Base-by-base conservation (phyloP, 257 asterid species). In the Perilla frutescens region DNA sequence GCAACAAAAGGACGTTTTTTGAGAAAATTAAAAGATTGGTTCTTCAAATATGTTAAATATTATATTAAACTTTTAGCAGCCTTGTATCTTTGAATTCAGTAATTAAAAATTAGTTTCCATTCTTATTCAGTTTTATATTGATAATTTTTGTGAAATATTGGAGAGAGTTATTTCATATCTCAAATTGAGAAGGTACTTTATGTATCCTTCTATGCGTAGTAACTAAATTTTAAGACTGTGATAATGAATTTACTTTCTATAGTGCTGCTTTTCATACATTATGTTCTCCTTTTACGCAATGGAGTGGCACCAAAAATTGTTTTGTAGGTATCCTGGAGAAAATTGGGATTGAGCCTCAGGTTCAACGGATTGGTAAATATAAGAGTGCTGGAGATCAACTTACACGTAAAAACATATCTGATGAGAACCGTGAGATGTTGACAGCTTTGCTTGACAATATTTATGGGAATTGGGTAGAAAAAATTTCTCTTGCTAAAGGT, bases 381-480 rank as follows among this genome's bases (percentile, higher is more conserved):
- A 93, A 93, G 81, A 91, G 98, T 81, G 96, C 98, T 68, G 98
- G 98, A 73, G 98, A 93, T 79, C 96, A 87, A 70, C 91, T 93
- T 68, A 75, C 82, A 4, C 93, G 96, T 53, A 93, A 89, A 84
- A 85, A 63, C 82, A 86, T 93, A 72, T 93, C 98, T 59, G 91
- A 86, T 0, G 97, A 91, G 75, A 93, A 93, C 77, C 93, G 96
- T 9, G 97, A 93, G 87, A 87, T 86, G 96, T 85, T 93, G 77
- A 87, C 96, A 12, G 80, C 89, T 75, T 82, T 93, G 89, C 96
- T 93, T 47, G 96, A 93, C 81, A 93, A 86, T 70, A 87, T 93
- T 29, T 87, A 88, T 66, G 89, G 73, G 50, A 89, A 93, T 79
- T 93, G 96, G 97, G 87, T 91, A 14, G 91, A 90, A 70, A 88